Evolutionary conservation across 1,139 yeast species (phyloP).

Genomic region (Kurtzmaniella quercitrusa): DNA sequence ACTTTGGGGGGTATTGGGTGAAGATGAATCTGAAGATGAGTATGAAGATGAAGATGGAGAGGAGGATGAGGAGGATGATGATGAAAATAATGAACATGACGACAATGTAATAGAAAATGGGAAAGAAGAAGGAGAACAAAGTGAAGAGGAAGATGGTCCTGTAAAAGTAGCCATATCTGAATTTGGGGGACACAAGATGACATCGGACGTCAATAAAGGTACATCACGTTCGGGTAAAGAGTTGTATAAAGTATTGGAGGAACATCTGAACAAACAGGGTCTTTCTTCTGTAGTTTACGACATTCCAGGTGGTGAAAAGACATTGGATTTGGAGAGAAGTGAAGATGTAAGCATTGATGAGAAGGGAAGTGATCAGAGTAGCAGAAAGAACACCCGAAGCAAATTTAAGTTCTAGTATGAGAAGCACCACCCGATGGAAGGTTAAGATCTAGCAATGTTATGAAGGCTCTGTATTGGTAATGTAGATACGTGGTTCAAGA

Average conservation of each 20-base stretch:
- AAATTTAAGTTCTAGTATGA: neutral
- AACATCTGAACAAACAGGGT: conserved; percentile 9
- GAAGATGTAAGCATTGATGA: no score
- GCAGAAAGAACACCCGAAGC: neutral
- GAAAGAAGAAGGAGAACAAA: conserved; percentile 12
- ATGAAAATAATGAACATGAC: conserved; percentile 16
- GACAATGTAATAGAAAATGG: conserved; percentile 12
- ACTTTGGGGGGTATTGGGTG: conserved; percentile 14
- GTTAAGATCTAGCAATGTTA: no score
- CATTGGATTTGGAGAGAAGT: no score
- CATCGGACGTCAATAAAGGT: neutral
- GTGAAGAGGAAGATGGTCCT: conserved; percentile 7
- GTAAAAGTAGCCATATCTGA: conserved; percentile 15
- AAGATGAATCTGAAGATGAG: conserved; percentile 30
- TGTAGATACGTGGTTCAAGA: no score
- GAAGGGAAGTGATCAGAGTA: neutral
- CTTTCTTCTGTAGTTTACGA: conserved; percentile 3
- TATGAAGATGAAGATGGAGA: conserved; percentile 29
- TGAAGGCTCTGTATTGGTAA: no score
- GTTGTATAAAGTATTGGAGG: conserved; percentile 29
- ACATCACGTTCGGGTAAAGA: conserved; percentile 8
- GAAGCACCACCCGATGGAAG: neutral
- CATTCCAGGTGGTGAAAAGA: neutral
- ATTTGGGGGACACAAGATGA: conserved; percentile 9
- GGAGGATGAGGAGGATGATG: conserved; percentile 17